phyloP scores from a whole-genome alignment of 768 basidiomycete species.

The Kwoniella newhampshirensis region DNA sequence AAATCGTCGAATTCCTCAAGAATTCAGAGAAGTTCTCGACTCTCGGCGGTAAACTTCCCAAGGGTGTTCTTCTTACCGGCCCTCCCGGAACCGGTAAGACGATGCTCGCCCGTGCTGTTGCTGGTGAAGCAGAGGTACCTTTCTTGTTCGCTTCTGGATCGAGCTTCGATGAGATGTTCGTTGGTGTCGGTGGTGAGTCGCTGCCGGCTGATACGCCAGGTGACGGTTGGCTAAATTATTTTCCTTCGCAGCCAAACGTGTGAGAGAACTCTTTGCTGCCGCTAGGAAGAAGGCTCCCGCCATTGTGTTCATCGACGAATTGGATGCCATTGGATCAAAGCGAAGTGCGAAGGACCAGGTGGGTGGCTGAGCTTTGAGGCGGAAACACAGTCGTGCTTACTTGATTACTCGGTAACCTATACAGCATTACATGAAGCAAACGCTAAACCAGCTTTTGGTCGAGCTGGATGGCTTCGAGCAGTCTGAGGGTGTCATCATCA shows the following conservation, averaged over 20 bases:
- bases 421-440: slow-evolving; percentile 60
- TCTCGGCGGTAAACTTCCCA: slow-evolving; percentile 89
- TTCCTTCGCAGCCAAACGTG: slow-evolving; percentile 70
- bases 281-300: slow-evolving; percentile 93
- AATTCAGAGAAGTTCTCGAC: slow-evolving; percentile 86
- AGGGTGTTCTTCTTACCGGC: slow-evolving; percentile 72
- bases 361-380: not conserved
- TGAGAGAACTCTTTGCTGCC: slow-evolving; percentile 88
- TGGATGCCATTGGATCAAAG: slow-evolving; percentile 90
- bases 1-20: slow-evolving; percentile 91
- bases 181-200: slow-evolving; percentile 48
- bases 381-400: no score
- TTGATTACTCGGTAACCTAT: slow-evolving; percentile 56
- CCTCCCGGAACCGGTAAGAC: slow-evolving; percentile 85
- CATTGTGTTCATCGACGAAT: slow-evolving; percentile 97
- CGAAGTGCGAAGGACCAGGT: slow-evolving; percentile 54
- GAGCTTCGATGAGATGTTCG: slow-evolving; percentile 96
- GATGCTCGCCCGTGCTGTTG: slow-evolving; percentile 92
- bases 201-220: not conserved
- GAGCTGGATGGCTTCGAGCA: slow-evolving; percentile 98
- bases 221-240: not conserved
- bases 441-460: slow-evolving; percentile 91
- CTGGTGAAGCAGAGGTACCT: slow-evolving; percentile 95
- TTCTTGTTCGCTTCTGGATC: slow-evolving; percentile 97
- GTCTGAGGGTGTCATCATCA: slow-evolving; percentile 85